phyloP scores from a whole-genome alignment of 176 grass and related monocot genomes.

The Cymbopogon citratus region DNA sequence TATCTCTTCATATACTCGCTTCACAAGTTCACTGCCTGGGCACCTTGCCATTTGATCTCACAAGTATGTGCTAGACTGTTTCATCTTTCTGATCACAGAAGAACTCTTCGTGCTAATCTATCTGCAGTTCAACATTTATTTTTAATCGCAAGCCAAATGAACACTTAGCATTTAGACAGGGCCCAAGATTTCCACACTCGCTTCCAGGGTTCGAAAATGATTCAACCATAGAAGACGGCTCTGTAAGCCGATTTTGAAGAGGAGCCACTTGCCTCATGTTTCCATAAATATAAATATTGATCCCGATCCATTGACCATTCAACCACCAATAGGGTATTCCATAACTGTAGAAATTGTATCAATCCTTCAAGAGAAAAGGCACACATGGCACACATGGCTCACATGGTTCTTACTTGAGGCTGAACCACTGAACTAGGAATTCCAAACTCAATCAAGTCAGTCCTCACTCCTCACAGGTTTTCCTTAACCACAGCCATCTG shows the following conservation, averaged over 20 bases:
- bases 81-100: not conserved
- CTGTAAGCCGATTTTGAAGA: not conserved
- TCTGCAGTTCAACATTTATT: not conserved
- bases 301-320: not conserved
- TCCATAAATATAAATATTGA: not conserved
- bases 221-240: not conserved
- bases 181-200: not conserved
- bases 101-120: not conserved
- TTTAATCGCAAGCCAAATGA: not conserved
- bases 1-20: not conserved
- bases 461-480: not conserved
- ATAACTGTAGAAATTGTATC: not conserved
- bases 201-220: not conserved
- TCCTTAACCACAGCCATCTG: not conserved
- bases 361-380: not conserved
- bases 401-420: not conserved
- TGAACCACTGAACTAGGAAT: not conserved
- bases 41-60: not conserved
- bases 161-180: not conserved
- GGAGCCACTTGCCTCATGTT: not conserved
- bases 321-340: not conserved
- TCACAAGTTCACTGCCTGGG: not conserved
- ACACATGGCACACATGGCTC: not conserved
- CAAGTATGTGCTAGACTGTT: not conserved
- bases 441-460: not conserved